Evolutionary conservation across 192 early-diverging fungal species (phyloP).

Genomic region (Allomyces macrogynus): DNA sequence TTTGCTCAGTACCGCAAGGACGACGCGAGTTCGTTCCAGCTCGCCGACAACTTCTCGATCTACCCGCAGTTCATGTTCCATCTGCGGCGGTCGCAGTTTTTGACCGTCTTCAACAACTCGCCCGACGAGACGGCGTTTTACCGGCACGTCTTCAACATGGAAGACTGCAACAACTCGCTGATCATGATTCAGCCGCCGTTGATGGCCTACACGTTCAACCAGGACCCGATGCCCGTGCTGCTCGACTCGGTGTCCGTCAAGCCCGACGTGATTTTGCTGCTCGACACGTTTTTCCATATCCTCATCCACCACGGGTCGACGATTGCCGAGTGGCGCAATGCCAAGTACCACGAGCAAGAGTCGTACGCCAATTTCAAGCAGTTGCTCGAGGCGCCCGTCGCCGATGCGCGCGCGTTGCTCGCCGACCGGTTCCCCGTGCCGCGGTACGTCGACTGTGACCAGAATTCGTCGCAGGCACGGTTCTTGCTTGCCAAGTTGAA

Average conservation of each 20-base stretch:
- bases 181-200: conserved; percentile 99
- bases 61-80: conserved; percentile 99
- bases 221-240: conserved; percentile 68
- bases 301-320: conserved; percentile 98
- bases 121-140: conserved; percentile 90
- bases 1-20: conserved; percentile 94
- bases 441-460: conserved; percentile 92
- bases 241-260: conserved; percentile 98
- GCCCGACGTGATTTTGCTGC: conserved; percentile 68
- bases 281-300: conserved; percentile 98
- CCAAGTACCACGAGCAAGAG: conserved; percentile 83
- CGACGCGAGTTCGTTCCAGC: conserved; percentile 74
- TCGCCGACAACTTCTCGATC: conserved; percentile 84
- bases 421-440: conserved; percentile 91
- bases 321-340: conserved; percentile 89
- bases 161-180: conserved; percentile 90
- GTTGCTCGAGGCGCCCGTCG: conserved; percentile 71
- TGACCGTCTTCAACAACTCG: conserved; percentile 97
- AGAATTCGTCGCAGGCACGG: conserved; percentile 89
- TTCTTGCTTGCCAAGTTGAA: conserved; percentile 97
- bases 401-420: conserved; percentile 74
- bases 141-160: conserved; percentile 80
- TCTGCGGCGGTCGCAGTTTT: conserved; percentile 81
- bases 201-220: conserved; percentile 77
- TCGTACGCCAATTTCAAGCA: conserved; percentile 87